A percentile compares a stretch with the other conserved stretches of the same genome.
These are phyloP conservation scores for Alternaria alternata DNA, from an alignment of 2,329 filamentous ascomycete genomes.

Conservation along the genomic window DNA sequence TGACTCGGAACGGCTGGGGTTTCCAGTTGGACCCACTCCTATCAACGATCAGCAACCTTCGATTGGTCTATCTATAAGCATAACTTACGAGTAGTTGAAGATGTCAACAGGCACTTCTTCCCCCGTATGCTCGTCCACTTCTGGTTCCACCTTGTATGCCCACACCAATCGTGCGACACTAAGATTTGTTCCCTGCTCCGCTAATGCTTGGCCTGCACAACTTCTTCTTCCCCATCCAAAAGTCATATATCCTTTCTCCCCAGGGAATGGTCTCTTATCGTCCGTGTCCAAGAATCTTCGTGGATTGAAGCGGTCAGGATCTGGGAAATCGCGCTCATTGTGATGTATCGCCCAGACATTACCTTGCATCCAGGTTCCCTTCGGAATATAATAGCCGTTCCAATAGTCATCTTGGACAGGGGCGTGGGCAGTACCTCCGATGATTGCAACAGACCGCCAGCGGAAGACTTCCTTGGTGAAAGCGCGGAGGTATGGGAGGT, in stretches of 20 bases:
- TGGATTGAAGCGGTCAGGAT: slow-evolving; percentile 8
- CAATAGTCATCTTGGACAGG: slow-evolving; percentile 45
- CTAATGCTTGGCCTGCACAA: slow-evolving; percentile 66
- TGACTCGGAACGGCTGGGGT: slow-evolving; percentile 1
- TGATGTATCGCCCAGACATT: slow-evolving; percentile 54
- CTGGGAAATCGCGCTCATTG: slow-evolving; percentile 39
- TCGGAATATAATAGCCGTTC: slow-evolving; percentile 50
- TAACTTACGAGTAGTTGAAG: background rate
- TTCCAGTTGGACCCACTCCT: slow-evolving; percentile 11
- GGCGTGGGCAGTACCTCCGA: slow-evolving; percentile 49
- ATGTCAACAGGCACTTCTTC: slow-evolving; percentile 65
- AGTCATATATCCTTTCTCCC: slow-evolving; percentile 60
- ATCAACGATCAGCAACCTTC: background rate
- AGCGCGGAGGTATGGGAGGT: slow-evolving; percentile 50
- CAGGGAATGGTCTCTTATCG: slow-evolving; percentile 41
- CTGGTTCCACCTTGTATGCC: slow-evolving; percentile 62
- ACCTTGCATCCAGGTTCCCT: slow-evolving; percentile 49
- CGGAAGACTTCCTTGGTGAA: slow-evolving; percentile 46
- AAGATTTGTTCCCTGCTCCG: slow-evolving; percentile 67
- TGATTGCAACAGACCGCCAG: slow-evolving; percentile 44
- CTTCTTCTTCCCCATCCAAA: slow-evolving; percentile 65
- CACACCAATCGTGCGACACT: slow-evolving; percentile 65
- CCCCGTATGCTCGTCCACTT: slow-evolving; percentile 49
- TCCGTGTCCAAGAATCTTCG: slow-evolving; percentile 21
- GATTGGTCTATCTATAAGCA: background rate